phyloP scores from a whole-genome alignment of 2,329 filamentous ascomycete species.

The Aspergillus phoenicis region DNA sequence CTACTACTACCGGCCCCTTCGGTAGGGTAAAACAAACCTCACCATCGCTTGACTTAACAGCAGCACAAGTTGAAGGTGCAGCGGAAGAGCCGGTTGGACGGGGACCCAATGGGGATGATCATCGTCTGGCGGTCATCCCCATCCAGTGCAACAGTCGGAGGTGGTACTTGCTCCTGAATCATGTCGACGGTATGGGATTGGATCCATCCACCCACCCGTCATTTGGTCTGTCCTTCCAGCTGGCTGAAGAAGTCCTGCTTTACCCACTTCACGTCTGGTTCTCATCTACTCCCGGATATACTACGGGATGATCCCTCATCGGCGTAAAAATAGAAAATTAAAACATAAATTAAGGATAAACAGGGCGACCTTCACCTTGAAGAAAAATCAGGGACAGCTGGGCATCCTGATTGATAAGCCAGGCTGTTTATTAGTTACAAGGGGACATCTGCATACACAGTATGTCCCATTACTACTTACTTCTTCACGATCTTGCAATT shows the following conservation, averaged over 20 bases:
- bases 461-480: not conserved
- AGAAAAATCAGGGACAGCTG: too few relatives aligned
- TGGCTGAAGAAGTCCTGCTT: not conserved
- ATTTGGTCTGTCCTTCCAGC: not conserved
- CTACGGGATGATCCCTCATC: not conserved
- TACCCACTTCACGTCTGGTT: not conserved
- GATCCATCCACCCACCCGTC: not conserved
- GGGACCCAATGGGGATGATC: conserved; percentile 3
- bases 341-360: too few relatives aligned
- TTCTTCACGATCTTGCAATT: too few relatives aligned
- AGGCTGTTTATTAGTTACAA: not conserved
- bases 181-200: not conserved
- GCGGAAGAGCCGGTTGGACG: conserved; percentile 15
- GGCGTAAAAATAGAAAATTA: too few relatives aligned
- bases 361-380: too few relatives aligned
- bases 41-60: not conserved
- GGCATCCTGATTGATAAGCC: too few relatives aligned
- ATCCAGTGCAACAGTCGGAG: conserved; percentile 8
- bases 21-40: conserved; percentile 4
- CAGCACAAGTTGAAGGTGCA: conserved; percentile 10
- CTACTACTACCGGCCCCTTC: too few relatives aligned
- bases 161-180: not conserved
- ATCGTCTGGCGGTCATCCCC: not conserved
- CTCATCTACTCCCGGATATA: not conserved
- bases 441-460: not conserved